Percentiles rank a stretch among this genome's conserved stretches.
Evolutionary conservation across 371 early-diverging fungal species (phyloP).

Genomic region (Mucor lusitanicus): DNA sequence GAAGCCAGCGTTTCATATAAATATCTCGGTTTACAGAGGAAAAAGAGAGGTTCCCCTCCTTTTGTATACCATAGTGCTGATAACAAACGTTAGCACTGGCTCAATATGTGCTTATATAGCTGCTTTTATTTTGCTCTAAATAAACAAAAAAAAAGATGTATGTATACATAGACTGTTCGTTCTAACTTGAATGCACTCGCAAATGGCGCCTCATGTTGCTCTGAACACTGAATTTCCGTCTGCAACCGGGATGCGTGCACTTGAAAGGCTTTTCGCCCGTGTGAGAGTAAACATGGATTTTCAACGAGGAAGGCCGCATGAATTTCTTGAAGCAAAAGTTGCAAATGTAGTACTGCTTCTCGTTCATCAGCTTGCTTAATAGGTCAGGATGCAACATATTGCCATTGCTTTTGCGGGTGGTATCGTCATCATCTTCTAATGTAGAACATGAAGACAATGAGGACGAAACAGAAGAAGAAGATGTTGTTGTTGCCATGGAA

Average conservation of each 20-base stretch:
- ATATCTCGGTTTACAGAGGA: too few species aligned
- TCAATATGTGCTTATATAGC: too few species aligned
- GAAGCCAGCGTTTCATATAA: too few species aligned
- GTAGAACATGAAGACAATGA: neutral
- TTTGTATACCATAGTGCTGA: too few species aligned
- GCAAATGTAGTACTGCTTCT: slow-evolving; percentile 46
- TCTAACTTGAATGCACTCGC: slow-evolving; percentile 35
- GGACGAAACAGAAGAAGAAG: neutral
- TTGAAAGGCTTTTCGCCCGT: slow-evolving; percentile 75
- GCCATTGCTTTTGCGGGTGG: neutral
- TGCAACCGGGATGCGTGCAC: slow-evolving; percentile 62
- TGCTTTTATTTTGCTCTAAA: neutral
- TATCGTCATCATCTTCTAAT: neutral
- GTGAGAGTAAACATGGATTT: slow-evolving; percentile 69
- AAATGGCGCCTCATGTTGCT: slow-evolving; percentile 75
- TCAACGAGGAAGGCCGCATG: slow-evolving; percentile 68
- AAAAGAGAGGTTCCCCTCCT: too few species aligned
- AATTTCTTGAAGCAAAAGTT: slow-evolving; percentile 65
- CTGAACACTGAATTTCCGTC: slow-evolving; percentile 67
- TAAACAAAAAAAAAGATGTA: too few species aligned
- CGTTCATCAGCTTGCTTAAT: neutral
- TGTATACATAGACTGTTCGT: too few species aligned
- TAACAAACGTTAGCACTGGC: too few species aligned
- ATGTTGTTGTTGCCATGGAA: too few species aligned
- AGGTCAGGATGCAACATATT: too few species aligned